Conservation (phyloP, 2,329 filamentous ascomycete species). For the Fusarium sp. region DNA sequence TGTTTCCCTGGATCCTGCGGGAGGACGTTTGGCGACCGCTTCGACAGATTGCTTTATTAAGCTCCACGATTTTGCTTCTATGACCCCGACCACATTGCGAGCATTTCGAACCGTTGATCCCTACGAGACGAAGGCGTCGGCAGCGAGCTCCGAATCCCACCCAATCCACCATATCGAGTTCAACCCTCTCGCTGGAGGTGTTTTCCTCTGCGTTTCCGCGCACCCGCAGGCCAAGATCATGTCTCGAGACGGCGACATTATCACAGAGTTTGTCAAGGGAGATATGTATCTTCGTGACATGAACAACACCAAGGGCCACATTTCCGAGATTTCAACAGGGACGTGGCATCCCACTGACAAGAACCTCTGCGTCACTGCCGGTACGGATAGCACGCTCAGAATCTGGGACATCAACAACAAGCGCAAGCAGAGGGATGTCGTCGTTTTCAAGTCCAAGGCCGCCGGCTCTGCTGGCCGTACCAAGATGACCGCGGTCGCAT, state of each 20-base stretch:
- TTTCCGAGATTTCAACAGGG: constrained; percentile 89
- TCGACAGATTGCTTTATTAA: constrained; percentile 93
- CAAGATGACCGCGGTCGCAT: constrained; percentile 92
- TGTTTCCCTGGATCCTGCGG: constrained; percentile 85
- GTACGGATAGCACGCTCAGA: constrained; percentile 92
- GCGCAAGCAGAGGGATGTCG: constrained; percentile 89
- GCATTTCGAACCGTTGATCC: constrained; percentile 95
- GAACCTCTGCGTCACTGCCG: constrained; percentile 89
- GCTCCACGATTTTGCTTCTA: constrained; percentile 93
- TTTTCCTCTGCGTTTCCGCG: constrained; percentile 88
- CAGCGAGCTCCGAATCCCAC: constrained; percentile 82
- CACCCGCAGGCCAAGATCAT: constrained; percentile 92
- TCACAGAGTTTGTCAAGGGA: constrained; percentile 93
- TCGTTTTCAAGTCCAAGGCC: constrained; percentile 95
- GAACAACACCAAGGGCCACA: constrained; percentile 97
- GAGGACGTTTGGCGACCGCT: constrained; percentile 86
- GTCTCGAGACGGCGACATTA: constrained; percentile 85
- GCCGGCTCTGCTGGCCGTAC: constrained; percentile 89
- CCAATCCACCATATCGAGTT: constrained; percentile 89
- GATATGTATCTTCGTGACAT: constrained; percentile 99
- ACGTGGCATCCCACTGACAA: constrained; percentile 91
- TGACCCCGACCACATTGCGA: constrained; percentile 93
- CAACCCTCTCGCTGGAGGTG: constrained; percentile 82
- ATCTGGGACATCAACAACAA: constrained; percentile 98
- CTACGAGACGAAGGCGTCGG: constrained; percentile 76